A percentile compares a stretch with the other conserved stretches of the same genome.
Conservation (phyloP, 1,284 basidiomycete genomes). For the Leucoagaricus sp. region DNA sequence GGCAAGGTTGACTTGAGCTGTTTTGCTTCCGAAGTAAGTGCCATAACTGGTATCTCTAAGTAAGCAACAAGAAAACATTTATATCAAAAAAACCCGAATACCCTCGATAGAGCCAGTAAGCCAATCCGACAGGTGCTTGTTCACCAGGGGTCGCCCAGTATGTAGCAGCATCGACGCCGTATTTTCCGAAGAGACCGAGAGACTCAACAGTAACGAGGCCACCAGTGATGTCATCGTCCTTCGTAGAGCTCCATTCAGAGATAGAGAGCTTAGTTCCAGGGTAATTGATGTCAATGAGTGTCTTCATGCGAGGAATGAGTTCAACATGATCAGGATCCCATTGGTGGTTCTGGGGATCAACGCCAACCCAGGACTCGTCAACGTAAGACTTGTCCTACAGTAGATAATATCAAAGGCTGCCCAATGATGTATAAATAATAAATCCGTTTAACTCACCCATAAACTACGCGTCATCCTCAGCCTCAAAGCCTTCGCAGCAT, state of each 20-base stretch:
- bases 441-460: slow-evolving; percentile 36
- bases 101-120: slow-evolving; percentile 56
- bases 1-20: slow-evolving; percentile 43
- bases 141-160: slow-evolving; percentile 50
- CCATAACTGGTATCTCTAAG: slow-evolving; percentile 36
- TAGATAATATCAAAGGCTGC: slow-evolving; percentile 1
- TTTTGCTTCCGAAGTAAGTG: slow-evolving; percentile 42
- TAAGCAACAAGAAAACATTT: not conserved
- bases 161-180: slow-evolving; percentile 47
- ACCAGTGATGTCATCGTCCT: slow-evolving; percentile 49
- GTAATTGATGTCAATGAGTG: slow-evolving; percentile 46
- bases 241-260: slow-evolving; percentile 46
- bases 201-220: slow-evolving; percentile 48
- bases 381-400: slow-evolving; percentile 44
- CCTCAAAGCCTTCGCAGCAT: slow-evolving; percentile 46
- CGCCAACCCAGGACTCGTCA: slow-evolving; percentile 53
- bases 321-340: slow-evolving; percentile 41
- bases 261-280: slow-evolving; percentile 54
- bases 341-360: slow-evolving; percentile 43
- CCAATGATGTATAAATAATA: not conserved
- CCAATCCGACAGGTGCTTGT: slow-evolving; percentile 45
- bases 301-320: slow-evolving; percentile 49
- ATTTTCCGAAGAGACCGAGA: slow-evolving; percentile 49
- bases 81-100: slow-evolving; percentile 19
- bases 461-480: slow-evolving; percentile 48